phyloP scores from a whole-genome alignment of 2,329 filamentous ascomycete species.

The Leptographium lundbergii region DNA sequence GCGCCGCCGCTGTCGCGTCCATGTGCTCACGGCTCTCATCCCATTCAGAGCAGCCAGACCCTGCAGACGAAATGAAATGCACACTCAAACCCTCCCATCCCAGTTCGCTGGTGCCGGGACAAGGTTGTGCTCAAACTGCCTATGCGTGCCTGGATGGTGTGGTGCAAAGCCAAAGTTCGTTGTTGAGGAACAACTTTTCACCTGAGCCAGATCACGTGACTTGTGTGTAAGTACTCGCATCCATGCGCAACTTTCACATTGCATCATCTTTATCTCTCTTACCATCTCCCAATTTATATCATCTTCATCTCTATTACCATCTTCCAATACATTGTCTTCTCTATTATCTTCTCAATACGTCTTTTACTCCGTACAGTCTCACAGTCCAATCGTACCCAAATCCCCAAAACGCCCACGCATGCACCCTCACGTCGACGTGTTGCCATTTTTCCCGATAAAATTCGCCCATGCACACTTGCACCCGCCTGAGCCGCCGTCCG shows the following conservation, averaged over 20 bases:
- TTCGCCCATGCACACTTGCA: constrained; percentile 52
- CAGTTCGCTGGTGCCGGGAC: not conserved
- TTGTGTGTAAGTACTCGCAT: not conserved
- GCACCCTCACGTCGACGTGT: constrained; percentile 3
- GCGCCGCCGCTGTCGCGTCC: not conserved
- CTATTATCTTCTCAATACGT: no score
- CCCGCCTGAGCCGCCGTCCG: constrained; percentile 50
- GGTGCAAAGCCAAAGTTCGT: not conserved
- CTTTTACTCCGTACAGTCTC: no score
- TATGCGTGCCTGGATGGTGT: not conserved
- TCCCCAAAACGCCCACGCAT: not conserved
- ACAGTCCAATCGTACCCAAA: not conserved
- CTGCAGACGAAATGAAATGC: not conserved
- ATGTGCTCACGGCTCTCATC: not conserved
- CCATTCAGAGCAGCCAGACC: not conserved
- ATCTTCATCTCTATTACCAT: no score
- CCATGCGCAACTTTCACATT: no score
- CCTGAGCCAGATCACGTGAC: not conserved
- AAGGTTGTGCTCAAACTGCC: not conserved
- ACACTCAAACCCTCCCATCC: not conserved
- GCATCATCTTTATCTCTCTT: no score
- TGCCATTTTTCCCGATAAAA: constrained; percentile 21
- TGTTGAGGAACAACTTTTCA: not conserved
- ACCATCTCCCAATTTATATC: no score
- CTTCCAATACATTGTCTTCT: no score